Base-by-base conservation (phyloP, 1,139 yeast species). In the Petasospora rhodanensis region DNA sequence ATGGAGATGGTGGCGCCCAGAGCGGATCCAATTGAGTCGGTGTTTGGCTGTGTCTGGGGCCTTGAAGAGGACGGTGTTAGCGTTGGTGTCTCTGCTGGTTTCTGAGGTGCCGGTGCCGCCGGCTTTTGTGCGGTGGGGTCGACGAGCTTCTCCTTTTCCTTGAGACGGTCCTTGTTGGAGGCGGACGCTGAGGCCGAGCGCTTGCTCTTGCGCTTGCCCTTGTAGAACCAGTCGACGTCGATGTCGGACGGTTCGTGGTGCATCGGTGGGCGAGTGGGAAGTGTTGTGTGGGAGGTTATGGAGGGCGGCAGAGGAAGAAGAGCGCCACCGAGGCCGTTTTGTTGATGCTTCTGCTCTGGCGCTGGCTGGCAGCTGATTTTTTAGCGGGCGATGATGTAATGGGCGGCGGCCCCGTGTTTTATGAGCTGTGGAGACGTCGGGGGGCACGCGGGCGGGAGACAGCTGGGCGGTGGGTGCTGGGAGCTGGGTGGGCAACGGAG, bases 171-270 rank as follows among this genome's bases (percentile, higher is more conserved):
- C 26, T 24, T 34, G 31, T 17, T 17, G 4, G 28, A 2, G 16
- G 24, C 25, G 8, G 41, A 33, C 5, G 39, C 22, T 6, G 56
- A 51, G 30, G 28, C 37, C 45, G 38, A 25, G 31, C 65, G 68
- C 48, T 70, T 73, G 30, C 70, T 63, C 47, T 60, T 78, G 74
- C 37, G 64, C 58, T 73, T 76, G 17, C 80, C 84, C 41, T 86
- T 60, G 47, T 79, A 78, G 17, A 79, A 58, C 89, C 89, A 80
- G 48, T 79, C 87, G 10, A 80, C 85, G 50, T 80, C 87, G 24
- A 80, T 80, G 50, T 79, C 42, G 5, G 39, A 36, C 15, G 33
- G 39, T 14, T 41, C 42, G 22, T 18, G 28, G 37, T 30, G 32
- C 42, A 34, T 33, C 18, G n/a, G n/a, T n/a, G n/a, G n/a, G n/a